phyloP scores from a whole-genome alignment of 768 basidiomycete genomes.

The Austroboletus festivus region DNA sequence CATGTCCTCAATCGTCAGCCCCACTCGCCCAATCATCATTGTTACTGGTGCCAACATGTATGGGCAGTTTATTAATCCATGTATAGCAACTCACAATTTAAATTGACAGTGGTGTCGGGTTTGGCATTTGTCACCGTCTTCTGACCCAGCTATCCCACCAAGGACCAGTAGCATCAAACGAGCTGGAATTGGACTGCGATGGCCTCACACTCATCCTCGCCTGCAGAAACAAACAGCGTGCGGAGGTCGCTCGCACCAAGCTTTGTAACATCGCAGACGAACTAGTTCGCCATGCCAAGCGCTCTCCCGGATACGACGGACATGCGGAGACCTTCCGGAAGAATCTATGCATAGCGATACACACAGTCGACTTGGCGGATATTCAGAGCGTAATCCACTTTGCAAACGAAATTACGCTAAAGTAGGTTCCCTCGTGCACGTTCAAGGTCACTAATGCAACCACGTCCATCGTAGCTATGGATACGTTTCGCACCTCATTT shows the following conservation, averaged over 20 bases:
- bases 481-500: constrained; percentile 77
- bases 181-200: constrained; percentile 35
- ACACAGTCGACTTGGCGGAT: constrained; percentile 61
- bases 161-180: constrained; percentile 17
- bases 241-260: constrained; percentile 55
- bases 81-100: constrained; percentile 6
- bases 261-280: constrained; percentile 54
- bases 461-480: constrained; percentile 45
- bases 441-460: not conserved
- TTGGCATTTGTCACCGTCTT: constrained; percentile 78
- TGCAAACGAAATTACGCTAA: constrained; percentile 47
- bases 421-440: constrained; percentile 38
- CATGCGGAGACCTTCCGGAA: constrained; percentile 56
- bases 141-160: constrained; percentile 63
- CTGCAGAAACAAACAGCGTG: constrained; percentile 65
- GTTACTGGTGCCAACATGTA: constrained; percentile 74
- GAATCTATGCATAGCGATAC: constrained; percentile 58
- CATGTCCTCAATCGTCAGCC: constrained; percentile 29
- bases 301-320: constrained; percentile 40
- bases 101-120: constrained; percentile 75
- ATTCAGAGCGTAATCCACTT: constrained; percentile 62
- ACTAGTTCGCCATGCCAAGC: constrained; percentile 41
- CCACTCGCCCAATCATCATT: constrained; percentile 47
- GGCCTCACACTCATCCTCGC: constrained; percentile 78
- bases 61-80: constrained; percentile 10